Conservation (phyloP, 495 filamentous ascomycete genomes). For the Neurospora sp. region DNA sequence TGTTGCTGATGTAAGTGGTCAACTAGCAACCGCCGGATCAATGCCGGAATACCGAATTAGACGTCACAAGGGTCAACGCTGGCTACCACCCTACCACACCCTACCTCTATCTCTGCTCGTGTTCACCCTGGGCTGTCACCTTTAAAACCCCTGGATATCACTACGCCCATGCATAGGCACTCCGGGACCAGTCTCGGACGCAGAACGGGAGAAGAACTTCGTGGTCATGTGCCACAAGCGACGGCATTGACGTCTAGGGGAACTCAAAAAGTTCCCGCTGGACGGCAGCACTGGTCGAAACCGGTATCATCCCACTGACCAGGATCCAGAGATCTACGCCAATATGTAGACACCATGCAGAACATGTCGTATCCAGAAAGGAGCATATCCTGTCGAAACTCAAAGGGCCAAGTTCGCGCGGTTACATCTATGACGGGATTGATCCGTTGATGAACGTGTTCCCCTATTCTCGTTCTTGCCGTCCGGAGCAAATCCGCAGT, state of each 20-base stretch:
- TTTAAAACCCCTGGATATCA: not conserved
- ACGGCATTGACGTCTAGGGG: not conserved
- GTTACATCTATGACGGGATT: not conserved
- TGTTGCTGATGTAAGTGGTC: not conserved
- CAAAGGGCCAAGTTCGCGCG: not conserved
- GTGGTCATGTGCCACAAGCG: conserved; percentile 1
- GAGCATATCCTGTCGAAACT: not conserved
- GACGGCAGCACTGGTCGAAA: not conserved
- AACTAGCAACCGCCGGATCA: not conserved
- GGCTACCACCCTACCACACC: not conserved
- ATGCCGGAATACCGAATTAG: not conserved
- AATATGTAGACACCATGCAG: not conserved
- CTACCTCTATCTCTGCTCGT: not conserved
- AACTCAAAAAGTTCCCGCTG: not conserved
- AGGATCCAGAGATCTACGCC: not conserved
- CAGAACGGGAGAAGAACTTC: not conserved
- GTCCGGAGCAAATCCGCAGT: not conserved
- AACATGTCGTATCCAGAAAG: not conserved
- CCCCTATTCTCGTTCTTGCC: not conserved
- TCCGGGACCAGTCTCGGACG: not conserved
- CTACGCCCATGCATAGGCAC: not conserved
- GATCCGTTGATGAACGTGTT: not conserved
- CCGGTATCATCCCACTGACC: not conserved
- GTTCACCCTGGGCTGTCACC: not conserved
- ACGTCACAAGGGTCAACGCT: not conserved